Base-by-base conservation (phyloP, 1,284 basidiomycete species). In the Rhizoctonia solani region DNA sequence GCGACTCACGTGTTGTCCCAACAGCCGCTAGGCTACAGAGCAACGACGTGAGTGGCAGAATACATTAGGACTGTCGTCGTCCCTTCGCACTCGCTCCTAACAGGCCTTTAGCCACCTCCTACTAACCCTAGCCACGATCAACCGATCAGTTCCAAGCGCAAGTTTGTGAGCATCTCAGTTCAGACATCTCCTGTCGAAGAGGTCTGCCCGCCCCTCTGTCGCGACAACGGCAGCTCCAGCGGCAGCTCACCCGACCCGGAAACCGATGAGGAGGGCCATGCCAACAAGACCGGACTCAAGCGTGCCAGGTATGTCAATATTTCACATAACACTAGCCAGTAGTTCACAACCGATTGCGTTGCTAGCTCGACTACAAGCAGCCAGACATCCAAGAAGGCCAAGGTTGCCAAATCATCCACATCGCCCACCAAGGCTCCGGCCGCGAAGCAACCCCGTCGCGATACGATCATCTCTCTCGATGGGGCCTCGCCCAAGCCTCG, bases 141-240 rank as follows among this genome's bases (percentile, higher is more conserved):
- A 32, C 32, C 21, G 8, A 8, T 32, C 19, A 59, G 55, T n/a
- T 21, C 21, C 9, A 59, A 59, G 42, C 55, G 55, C n/a, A 59
- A 47, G 55, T 59, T 27, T 16, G 55, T 47, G 42, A 34, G 29
- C 27, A 30, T 27, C 1, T 41, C 55, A 29, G 55, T 59, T 27
- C 55, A 59, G 34, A 59, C 55, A n/a, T 54, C 53, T 2, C 53
- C 30, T n/a, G 25, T 54, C 11, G 55, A 59, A n/a, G 55, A 59
- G 16, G 1, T 30, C 21, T 27, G 14, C 19, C 55, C 42, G 29
- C 42, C 42, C 55, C 41, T 44, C 55, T 59, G 25, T 27, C 55
- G 27, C 44, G 42, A 32, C n/a, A 47, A 4, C 11, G 21, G 21
- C 55, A 59, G 55, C 54, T 8, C 21, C 44, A 59, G 14, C 27